phyloP scores from a whole-genome alignment of 2,329 filamentous ascomycete species.

The Madurella mycetomatis region DNA sequence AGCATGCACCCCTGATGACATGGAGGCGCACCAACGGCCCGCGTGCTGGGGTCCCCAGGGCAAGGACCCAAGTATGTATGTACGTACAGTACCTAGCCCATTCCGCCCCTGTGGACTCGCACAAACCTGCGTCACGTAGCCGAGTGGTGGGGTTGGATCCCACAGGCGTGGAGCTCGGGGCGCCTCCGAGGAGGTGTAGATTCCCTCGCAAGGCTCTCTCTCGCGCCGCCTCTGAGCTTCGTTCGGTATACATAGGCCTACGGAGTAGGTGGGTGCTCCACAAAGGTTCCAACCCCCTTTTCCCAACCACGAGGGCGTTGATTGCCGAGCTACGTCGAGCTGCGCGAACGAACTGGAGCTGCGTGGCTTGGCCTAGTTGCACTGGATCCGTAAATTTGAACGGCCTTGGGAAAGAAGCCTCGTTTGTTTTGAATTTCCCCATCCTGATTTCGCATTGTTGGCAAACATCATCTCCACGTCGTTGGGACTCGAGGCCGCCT shows the following conservation, averaged over 20 bases:
- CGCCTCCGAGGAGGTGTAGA: slow-evolving; percentile 6
- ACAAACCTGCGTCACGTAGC: slow-evolving; percentile 8
- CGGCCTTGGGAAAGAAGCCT: too few relatives aligned
- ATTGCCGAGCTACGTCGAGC: background rate
- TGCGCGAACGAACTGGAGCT: background rate
- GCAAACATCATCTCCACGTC: background rate
- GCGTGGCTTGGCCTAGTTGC: background rate
- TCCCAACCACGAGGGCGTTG: slow-evolving; percentile 5
- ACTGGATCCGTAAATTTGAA: background rate
- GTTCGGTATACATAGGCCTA: background rate
- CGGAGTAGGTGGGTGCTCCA: slow-evolving; percentile 10
- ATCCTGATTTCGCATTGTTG: background rate
- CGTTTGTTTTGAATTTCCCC: background rate
- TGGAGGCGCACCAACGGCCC: background rate
- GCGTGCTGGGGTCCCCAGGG: background rate
- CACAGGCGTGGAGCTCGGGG: slow-evolving; percentile 7
- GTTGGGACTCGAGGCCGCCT: slow-evolving; percentile 1
- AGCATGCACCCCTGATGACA: background rate
- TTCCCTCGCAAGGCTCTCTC: background rate
- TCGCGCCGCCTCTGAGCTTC: background rate
- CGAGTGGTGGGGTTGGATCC: slow-evolving; percentile 3
- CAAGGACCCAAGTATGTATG: background rate
- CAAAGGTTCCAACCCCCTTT: background rate
- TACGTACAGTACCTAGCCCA: background rate
- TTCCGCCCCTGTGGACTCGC: slow-evolving; percentile 3